Evolutionary conservation across 2,329 filamentous ascomycete species (phyloP).

Genomic region (Talaromyces verruculosus): DNA sequence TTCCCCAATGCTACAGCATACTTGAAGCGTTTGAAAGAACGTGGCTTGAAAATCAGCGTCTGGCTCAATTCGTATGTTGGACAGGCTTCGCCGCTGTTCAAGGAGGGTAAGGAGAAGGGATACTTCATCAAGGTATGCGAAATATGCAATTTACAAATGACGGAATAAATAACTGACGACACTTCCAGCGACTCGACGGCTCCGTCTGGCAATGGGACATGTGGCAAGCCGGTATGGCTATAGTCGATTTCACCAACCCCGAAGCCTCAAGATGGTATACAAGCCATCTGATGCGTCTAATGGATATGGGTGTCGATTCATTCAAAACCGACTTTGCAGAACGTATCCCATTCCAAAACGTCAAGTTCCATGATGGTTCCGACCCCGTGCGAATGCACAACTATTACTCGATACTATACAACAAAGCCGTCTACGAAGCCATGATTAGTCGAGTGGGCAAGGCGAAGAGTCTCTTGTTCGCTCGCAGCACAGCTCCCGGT

Average conservation of each 20-base stretch:
- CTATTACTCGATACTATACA: slow-evolving; percentile 73
- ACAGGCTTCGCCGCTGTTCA: slow-evolving; percentile 67
- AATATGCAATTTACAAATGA: background rate
- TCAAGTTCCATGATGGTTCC: slow-evolving; percentile 62
- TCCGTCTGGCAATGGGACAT: slow-evolving; percentile 74
- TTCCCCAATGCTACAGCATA: slow-evolving; percentile 69
- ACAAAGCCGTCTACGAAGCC: slow-evolving; percentile 67
- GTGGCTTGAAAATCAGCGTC: slow-evolving; percentile 67
- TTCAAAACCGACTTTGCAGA: slow-evolving; percentile 79
- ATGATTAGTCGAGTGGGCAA: slow-evolving; percentile 55
- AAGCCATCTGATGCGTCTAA: slow-evolving; percentile 61
- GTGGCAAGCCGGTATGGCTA: slow-evolving; percentile 75
- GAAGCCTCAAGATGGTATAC: slow-evolving; percentile 66
- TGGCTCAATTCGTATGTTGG: slow-evolving; percentile 77
- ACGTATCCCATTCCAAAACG: slow-evolving; percentile 64
- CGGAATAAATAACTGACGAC: background rate
- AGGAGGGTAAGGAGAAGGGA: slow-evolving; percentile 60
- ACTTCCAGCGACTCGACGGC: slow-evolving; percentile 57
- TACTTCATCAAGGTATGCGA: slow-evolving; percentile 61
- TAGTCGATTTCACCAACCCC: slow-evolving; percentile 73
- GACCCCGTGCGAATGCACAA: slow-evolving; percentile 72
- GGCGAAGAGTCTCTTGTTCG: slow-evolving; percentile 64
- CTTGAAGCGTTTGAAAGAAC: slow-evolving; percentile 63
- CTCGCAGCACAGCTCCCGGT: slow-evolving; percentile 66
- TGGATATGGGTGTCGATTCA: slow-evolving; percentile 67